Base-by-base conservation (phyloP, 2,329 filamentous ascomycete species). In the Stromatinia cepivora region DNA sequence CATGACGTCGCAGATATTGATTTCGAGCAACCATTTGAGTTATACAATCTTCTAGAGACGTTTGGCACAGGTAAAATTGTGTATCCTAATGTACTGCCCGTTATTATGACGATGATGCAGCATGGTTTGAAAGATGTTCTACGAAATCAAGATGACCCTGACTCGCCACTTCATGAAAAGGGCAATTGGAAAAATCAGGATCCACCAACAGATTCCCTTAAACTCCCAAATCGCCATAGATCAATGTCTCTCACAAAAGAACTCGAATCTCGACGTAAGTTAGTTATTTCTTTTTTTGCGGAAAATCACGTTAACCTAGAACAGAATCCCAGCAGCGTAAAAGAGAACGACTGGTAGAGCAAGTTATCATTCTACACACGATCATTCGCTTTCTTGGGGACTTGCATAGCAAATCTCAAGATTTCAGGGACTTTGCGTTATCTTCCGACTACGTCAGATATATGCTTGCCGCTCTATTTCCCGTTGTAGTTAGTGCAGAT, bases 21-120 rank as follows among this genome's bases (percentile, higher is more conserved):
- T 75, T 87, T 93, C 74, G 87, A 92, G 65, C 85, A 87, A 73
- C 84, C 89, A 36, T 91, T 97, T 74, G 90, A 94, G 73, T 85
- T 92, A 25, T 90, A 88, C 73, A 90, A 86, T 70, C 84, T 99
- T 1, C 80, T 93, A 6, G 88, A 93, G 58, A 84, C 90, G 0
- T 96, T 98, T 76, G 87, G 86, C 59, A 87, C 85, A 68, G 83
- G 86, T 67, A 88, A 86, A 54, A 86, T 97, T 22, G 83, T 86
- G 0, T 92, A 93, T 76, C 88, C 93, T 0, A 93, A 96, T 69
- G 87, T 93, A 9, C 82, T 97, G 34, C 86, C 90, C 0, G 89
- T 97, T 15, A 90, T 99, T 58, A 90, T 89, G 7, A 87, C 90
- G 0, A 96, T 99, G 93, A 82, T 99, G 2, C 92, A 96, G 77